A percentile compares a stretch with the other conserved stretches of the same genome.
phyloP scores from a whole-genome alignment of 352 stramenopile genomes.

The Phytophthora pistaciae region DNA sequence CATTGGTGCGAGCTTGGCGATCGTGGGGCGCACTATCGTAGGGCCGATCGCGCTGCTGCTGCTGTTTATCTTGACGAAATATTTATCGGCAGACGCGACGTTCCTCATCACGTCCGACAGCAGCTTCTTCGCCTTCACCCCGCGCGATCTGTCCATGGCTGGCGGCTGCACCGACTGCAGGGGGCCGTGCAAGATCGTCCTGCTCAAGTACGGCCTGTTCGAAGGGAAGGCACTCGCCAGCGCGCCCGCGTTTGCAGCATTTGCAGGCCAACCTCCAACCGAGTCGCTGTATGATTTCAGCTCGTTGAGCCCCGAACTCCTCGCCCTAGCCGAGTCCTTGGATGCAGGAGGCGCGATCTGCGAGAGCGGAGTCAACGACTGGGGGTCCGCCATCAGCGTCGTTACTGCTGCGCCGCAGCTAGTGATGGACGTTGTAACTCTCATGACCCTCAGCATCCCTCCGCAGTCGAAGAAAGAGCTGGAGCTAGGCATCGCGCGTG shows the following conservation, averaged over 20 bases:
- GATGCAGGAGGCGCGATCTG: slow-evolving; percentile 8
- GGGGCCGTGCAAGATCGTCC: slow-evolving; percentile 4
- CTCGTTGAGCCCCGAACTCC: slow-evolving; percentile 5
- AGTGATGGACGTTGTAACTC: slow-evolving; percentile 1
- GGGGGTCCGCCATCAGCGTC: slow-evolving; percentile 16
- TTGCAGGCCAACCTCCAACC: background rate
- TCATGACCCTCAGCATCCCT: background rate
- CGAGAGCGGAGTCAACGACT: slow-evolving; percentile 13
- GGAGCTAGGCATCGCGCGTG: slow-evolving; percentile 5
- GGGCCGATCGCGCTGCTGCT: background rate
- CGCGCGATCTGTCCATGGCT: slow-evolving; percentile 14
- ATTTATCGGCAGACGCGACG: slow-evolving; percentile 5
- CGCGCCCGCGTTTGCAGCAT: slow-evolving; percentile 5
- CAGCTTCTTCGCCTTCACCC: slow-evolving; percentile 14
- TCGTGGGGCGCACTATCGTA: slow-evolving; percentile 4
- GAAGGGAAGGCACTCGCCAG: background rate
- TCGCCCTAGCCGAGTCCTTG: slow-evolving; percentile 6
- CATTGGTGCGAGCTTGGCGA: slow-evolving; percentile 2
- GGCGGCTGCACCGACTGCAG: slow-evolving; percentile 11
- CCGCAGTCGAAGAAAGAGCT: slow-evolving; percentile 18
- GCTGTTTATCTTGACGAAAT: slow-evolving; percentile 8
- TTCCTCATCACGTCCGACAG: slow-evolving; percentile 12
- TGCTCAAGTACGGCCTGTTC: slow-evolving; percentile 12
- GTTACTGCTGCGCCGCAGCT: slow-evolving; percentile 2
- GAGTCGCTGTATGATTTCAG: slow-evolving; percentile 12